Evolutionary conservation across 2,329 filamentous ascomycete genomes (phyloP).

Genomic region (Botrytis aclada): DNA sequence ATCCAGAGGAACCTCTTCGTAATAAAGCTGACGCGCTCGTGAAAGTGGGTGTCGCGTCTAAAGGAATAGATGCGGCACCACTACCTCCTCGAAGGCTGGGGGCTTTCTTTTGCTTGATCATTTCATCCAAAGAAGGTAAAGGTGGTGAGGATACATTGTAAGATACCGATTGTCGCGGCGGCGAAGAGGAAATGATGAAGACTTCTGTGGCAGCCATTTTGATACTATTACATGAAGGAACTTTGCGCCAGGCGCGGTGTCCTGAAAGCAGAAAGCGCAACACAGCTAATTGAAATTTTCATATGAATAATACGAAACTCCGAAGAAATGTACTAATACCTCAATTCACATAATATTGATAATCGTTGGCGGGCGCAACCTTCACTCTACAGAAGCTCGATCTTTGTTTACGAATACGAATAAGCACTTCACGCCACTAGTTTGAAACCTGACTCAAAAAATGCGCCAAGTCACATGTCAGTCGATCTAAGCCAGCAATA

Average conservation of each 20-base stretch:
- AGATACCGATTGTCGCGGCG: conserved; percentile 23
- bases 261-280: conserved; percentile 27
- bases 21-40: conserved; percentile 42
- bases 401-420: conserved; percentile 10
- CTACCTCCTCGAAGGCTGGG: conserved; percentile 40
- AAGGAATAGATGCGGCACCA: conserved; percentile 41
- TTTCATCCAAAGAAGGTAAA: conserved; percentile 49
- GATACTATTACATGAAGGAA: conserved; percentile 16
- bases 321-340: neutral
- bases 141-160: conserved; percentile 36
- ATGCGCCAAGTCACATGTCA: conserved; percentile 14
- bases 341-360: neutral
- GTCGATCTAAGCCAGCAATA: neutral
- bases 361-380: neutral
- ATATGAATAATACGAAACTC: neutral
- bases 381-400: neutral
- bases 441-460: conserved; percentile 13
- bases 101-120: conserved; percentile 42
- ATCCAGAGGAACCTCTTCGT: conserved; percentile 11
- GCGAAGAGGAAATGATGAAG: conserved; percentile 29
- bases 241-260: conserved; percentile 31
- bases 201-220: conserved; percentile 42
- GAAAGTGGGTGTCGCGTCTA: conserved; percentile 41
- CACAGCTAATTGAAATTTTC: conserved; percentile 25
- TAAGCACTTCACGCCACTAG: neutral